Base-by-base conservation (phyloP, 495 filamentous ascomycete species). In the Cladorrhinum samala region DNA sequence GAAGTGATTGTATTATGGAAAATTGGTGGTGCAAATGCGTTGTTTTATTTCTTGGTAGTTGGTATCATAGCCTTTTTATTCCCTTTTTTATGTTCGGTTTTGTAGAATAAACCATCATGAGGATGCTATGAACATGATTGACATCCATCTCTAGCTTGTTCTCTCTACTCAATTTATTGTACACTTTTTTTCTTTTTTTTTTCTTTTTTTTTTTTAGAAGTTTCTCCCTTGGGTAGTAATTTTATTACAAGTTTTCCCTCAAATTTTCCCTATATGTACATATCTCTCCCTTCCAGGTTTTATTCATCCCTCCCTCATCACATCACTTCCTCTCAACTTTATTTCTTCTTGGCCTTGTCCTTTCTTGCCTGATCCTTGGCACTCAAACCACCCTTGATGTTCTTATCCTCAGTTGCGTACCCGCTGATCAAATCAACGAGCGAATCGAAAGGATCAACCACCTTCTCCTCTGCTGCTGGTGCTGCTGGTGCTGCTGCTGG, bases 381-480 rank as follows among this genome's bases (percentile, higher is more conserved):
- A 38, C 59, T 60, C 59, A 62, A 38, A 5, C 66, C 66, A 9
- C 55, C 55, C 59, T 53, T 52, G 37, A 40, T 42, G 18, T 50
- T 49, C 42, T 53, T 51, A 33, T 61, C 59, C 19, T 60, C 66
- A 55, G 21, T 67, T 8, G 77, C 76, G 65, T 81, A 89, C 18
- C 75, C 75, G 61, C 80, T 81, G 58, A 91, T 86, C 70, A 91
- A 68, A 73, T 89, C 86, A 65, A 82, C 70, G 49, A 89, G 55
- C 54, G 79, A 81, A 67, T 86, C 83, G 44, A 62, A 66, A 1
- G 59, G 52, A 52, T 65, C 67, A 9, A n/a, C 27, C 27, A 6
- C 11, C 27, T 33, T 33, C 8, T 53, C 27, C 19, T 52, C 49
- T 4, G 30, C 23, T 44, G 53, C 20, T 38, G 43, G 43, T 14